phyloP scores from a whole-genome alignment of 2,329 filamentous ascomycete species.

The Macroventuria anomochaeta region DNA sequence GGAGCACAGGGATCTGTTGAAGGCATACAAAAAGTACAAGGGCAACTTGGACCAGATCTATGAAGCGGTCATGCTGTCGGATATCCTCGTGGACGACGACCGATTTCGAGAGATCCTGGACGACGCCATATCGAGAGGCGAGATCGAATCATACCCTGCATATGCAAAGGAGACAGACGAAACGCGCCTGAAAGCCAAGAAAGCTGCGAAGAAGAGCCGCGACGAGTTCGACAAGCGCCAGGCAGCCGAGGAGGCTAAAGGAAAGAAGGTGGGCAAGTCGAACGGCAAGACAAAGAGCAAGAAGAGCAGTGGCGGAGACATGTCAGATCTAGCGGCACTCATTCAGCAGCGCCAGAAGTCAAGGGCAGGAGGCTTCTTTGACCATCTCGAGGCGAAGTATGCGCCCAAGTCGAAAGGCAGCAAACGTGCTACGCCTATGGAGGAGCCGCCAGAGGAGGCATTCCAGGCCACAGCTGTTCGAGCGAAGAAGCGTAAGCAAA shows the following conservation, averaged over 20 bases:
- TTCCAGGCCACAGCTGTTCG: slow-evolving; percentile 52
- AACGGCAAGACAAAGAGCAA: slow-evolving; percentile 37
- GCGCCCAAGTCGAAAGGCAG: slow-evolving; percentile 53
- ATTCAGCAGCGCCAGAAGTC: slow-evolving; percentile 47
- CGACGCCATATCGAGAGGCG: slow-evolving; percentile 73
- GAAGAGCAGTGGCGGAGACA: slow-evolving; percentile 42
- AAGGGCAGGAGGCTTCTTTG: slow-evolving; percentile 45
- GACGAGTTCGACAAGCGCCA: slow-evolving; percentile 57
- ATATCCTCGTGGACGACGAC: slow-evolving; percentile 82
- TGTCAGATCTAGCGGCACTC: slow-evolving; percentile 45
- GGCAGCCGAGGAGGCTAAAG: slow-evolving; percentile 61
- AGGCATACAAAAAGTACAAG: slow-evolving; percentile 73
- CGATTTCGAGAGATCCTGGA: slow-evolving; percentile 83
- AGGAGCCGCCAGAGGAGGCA: slow-evolving; percentile 69
- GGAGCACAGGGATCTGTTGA: slow-evolving; percentile 78
- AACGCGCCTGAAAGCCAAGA: slow-evolving; percentile 40
- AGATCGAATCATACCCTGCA: slow-evolving; percentile 69
- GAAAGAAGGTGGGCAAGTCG: slow-evolving; percentile 64
- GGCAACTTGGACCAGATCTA: slow-evolving; percentile 82
- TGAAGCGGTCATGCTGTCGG: slow-evolving; percentile 83
- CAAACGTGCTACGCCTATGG: slow-evolving; percentile 51
- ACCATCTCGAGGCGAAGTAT: slow-evolving; percentile 45
- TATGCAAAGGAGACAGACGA: slow-evolving; percentile 71
- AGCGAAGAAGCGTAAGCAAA: slow-evolving; percentile 37
- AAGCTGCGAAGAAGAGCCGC: slow-evolving; percentile 45